Base-by-base conservation (phyloP, 306 rosid species). In the Inga leiocalycina region DNA sequence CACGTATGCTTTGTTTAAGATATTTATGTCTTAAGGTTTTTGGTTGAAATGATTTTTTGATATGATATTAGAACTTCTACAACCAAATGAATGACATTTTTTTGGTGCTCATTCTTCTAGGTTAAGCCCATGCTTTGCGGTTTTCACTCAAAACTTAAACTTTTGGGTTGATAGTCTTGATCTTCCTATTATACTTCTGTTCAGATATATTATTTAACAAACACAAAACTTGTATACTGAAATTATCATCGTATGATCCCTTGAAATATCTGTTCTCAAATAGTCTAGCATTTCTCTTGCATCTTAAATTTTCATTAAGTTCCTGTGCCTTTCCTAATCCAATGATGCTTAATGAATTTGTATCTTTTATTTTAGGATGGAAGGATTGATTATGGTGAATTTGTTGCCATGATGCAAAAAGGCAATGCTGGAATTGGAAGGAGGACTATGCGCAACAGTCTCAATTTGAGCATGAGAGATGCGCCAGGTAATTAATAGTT, bases 391-490 rank as follows among this genome's bases (percentile, higher is more conserved):
- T 94, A 94, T 52, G 89, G 98, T 76, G 98, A 94, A 81, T 94
- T 94, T 83, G 93, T 90, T 71, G 98, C 98, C 75, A 94, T 94
- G 98, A 94, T 94, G 98, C 97, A 89, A 89, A 94, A 94, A 84
- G 98, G 98, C 78, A 94, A 93, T 81, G 88, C 89, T 57, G 93
- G 93, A 71, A 64, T 94, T 72, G 98, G 98, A 86, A 91, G 98
- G 86, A 91, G 98, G 90, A 94, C 97, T 48, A 93, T 94, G 94
- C 89, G 97, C 70, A 93, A 94, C 85, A 94, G 98, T 87, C 74
- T 94, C 81, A 94, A 94, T 85, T 87, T 94, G 86, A 93, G 97
- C 92, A 92, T 94, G 97, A 90, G 98, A 79, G 98, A 93, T 75
- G 97, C 89, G 43, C 90, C 98, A 43, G 84, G 92, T 86, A 84